Conservation (phyloP, 2,329 filamentous ascomycete genomes). For the Alternaria sp. region DNA sequence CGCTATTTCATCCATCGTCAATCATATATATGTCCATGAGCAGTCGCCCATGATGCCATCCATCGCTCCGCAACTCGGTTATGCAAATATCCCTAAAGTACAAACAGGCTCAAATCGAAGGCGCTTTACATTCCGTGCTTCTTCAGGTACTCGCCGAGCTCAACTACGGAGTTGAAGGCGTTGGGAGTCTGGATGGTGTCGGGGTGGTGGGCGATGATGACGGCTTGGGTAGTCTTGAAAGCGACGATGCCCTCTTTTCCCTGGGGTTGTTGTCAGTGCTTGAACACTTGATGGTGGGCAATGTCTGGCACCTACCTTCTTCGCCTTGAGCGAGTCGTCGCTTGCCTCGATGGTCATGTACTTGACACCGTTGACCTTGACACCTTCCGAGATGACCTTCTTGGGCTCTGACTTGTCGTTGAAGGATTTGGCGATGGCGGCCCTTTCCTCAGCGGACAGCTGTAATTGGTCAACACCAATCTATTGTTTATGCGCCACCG, state of each 20-base stretch:
- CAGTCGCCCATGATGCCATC: conserved; percentile 7
- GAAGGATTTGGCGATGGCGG: conserved; percentile 58
- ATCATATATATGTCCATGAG: conserved; percentile 15
- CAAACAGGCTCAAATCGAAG: conserved; percentile 26
- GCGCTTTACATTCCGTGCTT: conserved; percentile 71
- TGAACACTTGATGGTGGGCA: neutral
- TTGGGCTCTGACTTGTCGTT: conserved; percentile 66
- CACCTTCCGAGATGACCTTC: conserved; percentile 72
- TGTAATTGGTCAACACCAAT: conserved; percentile 34
- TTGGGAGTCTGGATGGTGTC: conserved; percentile 76
- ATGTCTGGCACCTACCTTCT: conserved; percentile 67
- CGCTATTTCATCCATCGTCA: conserved; percentile 15
- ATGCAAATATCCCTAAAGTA: conserved; percentile 50
- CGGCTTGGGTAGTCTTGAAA: conserved; percentile 85
- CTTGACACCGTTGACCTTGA: conserved; percentile 77
- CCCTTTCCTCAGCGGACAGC: conserved; percentile 62
- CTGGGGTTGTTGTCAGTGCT: conserved; percentile 50
- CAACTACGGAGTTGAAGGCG: conserved; percentile 78
- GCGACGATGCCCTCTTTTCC: conserved; percentile 82
- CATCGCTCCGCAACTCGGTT: conserved; percentile 17
- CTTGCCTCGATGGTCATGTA: conserved; percentile 79
- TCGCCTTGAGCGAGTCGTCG: conserved; percentile 80
- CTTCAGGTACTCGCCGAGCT: conserved; percentile 86
- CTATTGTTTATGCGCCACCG: neutral
- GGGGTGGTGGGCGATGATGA: conserved; percentile 86